Percentiles rank a stretch among this genome's conserved stretches.
phyloP scores from a whole-genome alignment of 306 rosid species.

The Aeschynomene evenia region DNA sequence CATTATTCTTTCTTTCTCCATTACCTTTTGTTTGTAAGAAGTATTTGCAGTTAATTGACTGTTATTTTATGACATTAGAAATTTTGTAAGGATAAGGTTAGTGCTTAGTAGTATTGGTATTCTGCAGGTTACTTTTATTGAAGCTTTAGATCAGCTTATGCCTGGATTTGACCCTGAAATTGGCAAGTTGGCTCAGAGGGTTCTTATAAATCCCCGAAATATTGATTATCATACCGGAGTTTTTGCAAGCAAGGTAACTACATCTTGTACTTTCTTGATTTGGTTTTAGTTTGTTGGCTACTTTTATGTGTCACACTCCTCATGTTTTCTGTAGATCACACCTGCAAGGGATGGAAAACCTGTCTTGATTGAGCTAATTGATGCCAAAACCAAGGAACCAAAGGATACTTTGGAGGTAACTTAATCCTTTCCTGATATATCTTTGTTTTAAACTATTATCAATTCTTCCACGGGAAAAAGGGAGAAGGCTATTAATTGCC shows the following conservation, averaged over 20 bases:
- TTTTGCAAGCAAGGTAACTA: constrained; percentile 87
- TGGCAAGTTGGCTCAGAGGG: constrained; percentile 95
- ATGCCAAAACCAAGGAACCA: constrained; percentile 88
- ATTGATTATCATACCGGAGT: constrained; percentile 96
- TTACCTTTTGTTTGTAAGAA: constrained; percentile 1
- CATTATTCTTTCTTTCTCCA: constrained; percentile 8
- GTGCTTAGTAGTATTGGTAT: constrained; percentile 28
- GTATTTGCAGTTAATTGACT: constrained; percentile 15
- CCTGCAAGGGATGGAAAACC: constrained; percentile 98
- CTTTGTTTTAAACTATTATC: background rate
- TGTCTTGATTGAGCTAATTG: constrained; percentile 89
- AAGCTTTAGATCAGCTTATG: constrained; percentile 98
- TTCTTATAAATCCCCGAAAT: constrained; percentile 84
- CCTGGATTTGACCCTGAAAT: constrained; percentile 99
- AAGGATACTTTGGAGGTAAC: constrained; percentile 93
- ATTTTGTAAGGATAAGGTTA: background rate
- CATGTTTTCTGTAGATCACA: constrained; percentile 62
- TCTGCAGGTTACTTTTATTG: constrained; percentile 89
- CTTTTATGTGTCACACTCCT: constrained; percentile 13
- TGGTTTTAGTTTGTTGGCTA: constrained; percentile 11
- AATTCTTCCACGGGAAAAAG: background rate
- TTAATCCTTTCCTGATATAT: background rate
- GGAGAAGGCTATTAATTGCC: background rate
- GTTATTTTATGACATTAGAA: constrained; percentile 8
- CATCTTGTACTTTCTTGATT: constrained; percentile 29